Evolutionary conservation across 2,329 filamentous ascomycete species (phyloP), one percentile per base, ranked within the genome.

Genomic region (Arthrobotrys entomopaga): DNA sequence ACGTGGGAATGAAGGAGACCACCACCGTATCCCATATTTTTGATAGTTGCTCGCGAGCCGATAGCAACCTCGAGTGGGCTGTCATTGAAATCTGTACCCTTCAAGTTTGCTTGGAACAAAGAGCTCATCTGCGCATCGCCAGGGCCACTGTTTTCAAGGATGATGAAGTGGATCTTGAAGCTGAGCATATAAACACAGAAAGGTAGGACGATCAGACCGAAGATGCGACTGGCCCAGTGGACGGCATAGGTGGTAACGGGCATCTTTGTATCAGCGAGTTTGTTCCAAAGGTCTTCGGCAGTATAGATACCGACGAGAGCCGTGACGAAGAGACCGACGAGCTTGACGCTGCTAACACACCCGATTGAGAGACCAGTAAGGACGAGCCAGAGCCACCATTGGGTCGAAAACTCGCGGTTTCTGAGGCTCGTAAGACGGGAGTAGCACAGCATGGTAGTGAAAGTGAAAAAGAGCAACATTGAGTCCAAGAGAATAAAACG

Each of bases 121-220:
- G 95, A 99, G 84, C 93, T 97, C 95, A 99, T 99, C 83, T 99
- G 95, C n/a, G 95, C 95, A 84, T 99, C 95, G 64, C 95, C 95
- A 6, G 96, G 95, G 19, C 95, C 95, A 79, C 90, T 94, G 83
- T 92, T 94, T 82, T 96, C 92, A 70, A 99, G 87, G 76, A 99
- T 92, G 76, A 92, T 86, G 82, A 99, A 99, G 83, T 99, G 95
- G 63, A 97, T 83, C 79, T 91, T 96, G 82, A 99, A 99, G 49
- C 93, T 96, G 81, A 97, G 89, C 83, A 97, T 89, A 84, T 99
- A 99, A 79, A 99, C 92, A 70, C 94, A 84, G 80, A 96, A 85
- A 5, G 95, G 95, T 58, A 99, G 86, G 75, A 97, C 81, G 76
- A 99, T 99, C 72, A 99, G 86, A 56, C 93, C 93, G 73, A 94